Base-by-base conservation (phyloP, 2,329 filamentous ascomycete species). In the Fusarium sp. region DNA sequence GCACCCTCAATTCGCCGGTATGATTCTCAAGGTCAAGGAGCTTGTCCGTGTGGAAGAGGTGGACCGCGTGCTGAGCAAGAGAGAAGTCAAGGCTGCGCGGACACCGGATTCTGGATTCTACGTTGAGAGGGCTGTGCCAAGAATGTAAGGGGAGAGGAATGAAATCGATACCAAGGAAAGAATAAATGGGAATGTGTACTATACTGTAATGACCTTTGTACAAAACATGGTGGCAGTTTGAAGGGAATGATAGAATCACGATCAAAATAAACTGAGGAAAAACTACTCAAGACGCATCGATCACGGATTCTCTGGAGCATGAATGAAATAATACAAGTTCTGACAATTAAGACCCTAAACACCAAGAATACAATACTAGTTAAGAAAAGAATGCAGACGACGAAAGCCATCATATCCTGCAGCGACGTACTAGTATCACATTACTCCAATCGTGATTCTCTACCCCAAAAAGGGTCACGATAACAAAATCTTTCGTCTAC, bases 1-100 rank as follows among this genome's bases (percentile, higher is more conserved):
- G 67, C 88, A 88, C 67, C 89, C 90, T 44, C 90, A 94, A 73
- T 90, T 93, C 67, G 94, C 94, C 12, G 94, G 94, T 78, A 94
- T 97, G 84, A 93, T 98, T 77, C 91, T 98, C 86, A 91, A 92
- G 81, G 94, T 98, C 75, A 98, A 98, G 85, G 94, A 98, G 83
- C 84, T 98, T 69, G 93, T 98, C 47, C 86, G 88, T 57, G 94
- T 97, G 37, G 84, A 90, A 72, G 94, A 97, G 82, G 93, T 97
- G 46, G 89, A 90, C 34, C 79, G 82, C 67, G 80, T 86, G 32
- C 79, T 93, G 81, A 90, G 85, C 10, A 88, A 89, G 77, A 81
- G 82, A 59, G 88, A 97, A 83, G 86, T 97, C 76, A 90, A 89
- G 82, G 87, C 86, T 54, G 84, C 88, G 81, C 83, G 94, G 79